Evolutionary conservation across 2,329 filamentous ascomycete species (phyloP).

Genomic region (Drechslerella dactyloides): DNA sequence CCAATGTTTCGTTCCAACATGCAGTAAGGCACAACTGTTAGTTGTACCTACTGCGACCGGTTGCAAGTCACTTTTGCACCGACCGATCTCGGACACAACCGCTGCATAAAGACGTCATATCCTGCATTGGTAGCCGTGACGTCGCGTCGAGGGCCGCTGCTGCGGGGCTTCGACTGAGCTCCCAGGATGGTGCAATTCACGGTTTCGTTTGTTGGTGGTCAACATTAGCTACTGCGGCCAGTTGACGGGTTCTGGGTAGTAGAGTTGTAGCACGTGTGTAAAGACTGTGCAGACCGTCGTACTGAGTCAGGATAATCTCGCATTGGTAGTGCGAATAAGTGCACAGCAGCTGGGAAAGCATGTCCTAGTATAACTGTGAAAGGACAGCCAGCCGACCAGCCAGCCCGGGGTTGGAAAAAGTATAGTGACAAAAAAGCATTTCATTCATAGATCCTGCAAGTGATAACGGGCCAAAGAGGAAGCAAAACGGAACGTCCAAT

Average conservation of each 20-base stretch:
- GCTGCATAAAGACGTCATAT: conserved; percentile 1
- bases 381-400: conserved; percentile 27
- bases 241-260: neutral
- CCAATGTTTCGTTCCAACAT: neutral
- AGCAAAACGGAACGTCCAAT: conserved; percentile 10
- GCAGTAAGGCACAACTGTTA: neutral
- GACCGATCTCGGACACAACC: neutral
- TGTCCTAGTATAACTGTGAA: conserved; percentile 12
- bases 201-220: too few relatives aligned
- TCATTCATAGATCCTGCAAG: conserved; percentile 22
- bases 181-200: too few relatives aligned
- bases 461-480: conserved; percentile 12
- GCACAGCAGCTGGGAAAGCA: conserved; percentile 32
- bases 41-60: neutral
- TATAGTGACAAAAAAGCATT: conserved; percentile 4
- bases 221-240: too few relatives aligned
- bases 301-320: conserved; percentile 29
- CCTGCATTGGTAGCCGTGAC: neutral
- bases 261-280: neutral
- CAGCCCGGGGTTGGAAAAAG: conserved; percentile 27
- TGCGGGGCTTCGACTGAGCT: too few relatives aligned
- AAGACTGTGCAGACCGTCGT: conserved; percentile 13
- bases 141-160: too few relatives aligned
- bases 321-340: conserved; percentile 41
- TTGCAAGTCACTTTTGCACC: neutral